A percentile compares a stretch with the other conserved stretches of the same genome.
Evolutionary conservation across 345 rosid species (phyloP).

Genomic region (Corchorus capsularis): DNA sequence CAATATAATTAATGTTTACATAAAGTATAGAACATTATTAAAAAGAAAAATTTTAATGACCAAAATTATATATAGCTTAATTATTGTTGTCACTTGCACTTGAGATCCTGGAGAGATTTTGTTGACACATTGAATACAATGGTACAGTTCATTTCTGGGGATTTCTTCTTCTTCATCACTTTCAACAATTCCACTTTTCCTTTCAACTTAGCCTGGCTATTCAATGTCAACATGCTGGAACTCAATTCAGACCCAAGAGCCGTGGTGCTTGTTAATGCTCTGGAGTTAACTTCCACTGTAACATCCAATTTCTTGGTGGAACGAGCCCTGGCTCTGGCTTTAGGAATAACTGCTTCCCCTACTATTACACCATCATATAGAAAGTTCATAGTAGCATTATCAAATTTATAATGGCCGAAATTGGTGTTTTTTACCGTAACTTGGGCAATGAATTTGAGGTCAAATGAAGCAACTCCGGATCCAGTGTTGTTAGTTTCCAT

Average conservation of each 20-base stretch:
- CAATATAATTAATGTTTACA: no score
- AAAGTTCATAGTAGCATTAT: constrained; percentile 21
- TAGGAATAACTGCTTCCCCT: constrained; percentile 25
- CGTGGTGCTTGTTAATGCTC: constrained; percentile 7
- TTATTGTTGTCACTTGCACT: constrained; percentile 15
- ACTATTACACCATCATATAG: constrained; percentile 22
- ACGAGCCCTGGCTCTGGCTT: constrained; percentile 35
- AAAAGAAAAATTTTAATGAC: background rate
- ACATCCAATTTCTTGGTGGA: constrained; percentile 26
- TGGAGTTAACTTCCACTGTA: constrained; percentile 27
- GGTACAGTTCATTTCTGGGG: constrained; percentile 40
- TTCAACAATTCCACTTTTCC: constrained; percentile 41
- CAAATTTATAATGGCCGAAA: constrained; percentile 40
- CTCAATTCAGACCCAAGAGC: constrained; percentile 29
- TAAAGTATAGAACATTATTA: background rate
- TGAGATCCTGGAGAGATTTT: constrained; percentile 24
- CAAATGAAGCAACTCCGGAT: constrained; percentile 22
- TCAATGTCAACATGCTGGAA: constrained; percentile 39
- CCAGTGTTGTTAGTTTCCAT: background rate
- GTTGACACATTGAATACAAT: constrained; percentile 31
- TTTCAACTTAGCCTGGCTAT: constrained; percentile 27
- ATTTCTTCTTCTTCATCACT: constrained; percentile 34
- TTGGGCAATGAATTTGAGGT: constrained; percentile 26
- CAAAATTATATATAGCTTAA: background rate
- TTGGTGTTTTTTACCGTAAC: constrained; percentile 39